These are phyloP conservation scores for Aphanomyces astaci DNA, from an alignment of 352 stramenopile genomes.

Conservation along the genomic window DNA sequence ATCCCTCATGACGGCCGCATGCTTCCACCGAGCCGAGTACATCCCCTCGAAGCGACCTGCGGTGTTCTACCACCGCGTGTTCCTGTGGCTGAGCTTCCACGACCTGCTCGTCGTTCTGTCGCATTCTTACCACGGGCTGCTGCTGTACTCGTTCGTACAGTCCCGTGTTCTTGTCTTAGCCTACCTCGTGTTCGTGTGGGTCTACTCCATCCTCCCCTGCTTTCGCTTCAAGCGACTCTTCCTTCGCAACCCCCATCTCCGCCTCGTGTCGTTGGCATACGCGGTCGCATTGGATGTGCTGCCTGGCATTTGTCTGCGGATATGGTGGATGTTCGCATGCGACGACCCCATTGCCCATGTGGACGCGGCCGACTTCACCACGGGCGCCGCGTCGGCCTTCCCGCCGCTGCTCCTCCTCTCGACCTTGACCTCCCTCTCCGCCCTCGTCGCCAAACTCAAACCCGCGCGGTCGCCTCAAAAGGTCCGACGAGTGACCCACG, in stretches of 20 bases:
- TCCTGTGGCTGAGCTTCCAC: not conserved
- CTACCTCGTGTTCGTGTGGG: not conserved
- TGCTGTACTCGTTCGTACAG: not conserved
- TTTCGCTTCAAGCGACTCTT: not conserved
- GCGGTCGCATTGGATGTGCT: not conserved
- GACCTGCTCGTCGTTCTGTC: not conserved
- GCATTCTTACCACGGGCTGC: not conserved
- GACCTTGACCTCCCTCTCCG: not conserved
- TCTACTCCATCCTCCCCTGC: not conserved
- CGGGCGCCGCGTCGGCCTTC: not conserved
- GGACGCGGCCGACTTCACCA: not conserved
- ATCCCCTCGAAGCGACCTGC: not conserved
- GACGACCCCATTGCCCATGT: not conserved
- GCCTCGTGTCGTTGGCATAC: not conserved
- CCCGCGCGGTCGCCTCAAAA: not conserved
- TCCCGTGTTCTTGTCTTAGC: not conserved
- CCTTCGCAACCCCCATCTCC: not conserved
- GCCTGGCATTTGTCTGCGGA: not conserved
- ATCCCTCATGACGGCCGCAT: not conserved
- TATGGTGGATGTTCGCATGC: not conserved
- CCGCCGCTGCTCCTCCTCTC: not conserved
- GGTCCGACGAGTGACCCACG: not conserved
- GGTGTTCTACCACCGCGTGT: not conserved
- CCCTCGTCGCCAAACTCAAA: not conserved
- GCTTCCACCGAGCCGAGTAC: not conserved